These are phyloP conservation scores for Arabidopsis lyrata DNA, from an alignment of 441 rosid species.

Conservation along the genomic window DNA sequence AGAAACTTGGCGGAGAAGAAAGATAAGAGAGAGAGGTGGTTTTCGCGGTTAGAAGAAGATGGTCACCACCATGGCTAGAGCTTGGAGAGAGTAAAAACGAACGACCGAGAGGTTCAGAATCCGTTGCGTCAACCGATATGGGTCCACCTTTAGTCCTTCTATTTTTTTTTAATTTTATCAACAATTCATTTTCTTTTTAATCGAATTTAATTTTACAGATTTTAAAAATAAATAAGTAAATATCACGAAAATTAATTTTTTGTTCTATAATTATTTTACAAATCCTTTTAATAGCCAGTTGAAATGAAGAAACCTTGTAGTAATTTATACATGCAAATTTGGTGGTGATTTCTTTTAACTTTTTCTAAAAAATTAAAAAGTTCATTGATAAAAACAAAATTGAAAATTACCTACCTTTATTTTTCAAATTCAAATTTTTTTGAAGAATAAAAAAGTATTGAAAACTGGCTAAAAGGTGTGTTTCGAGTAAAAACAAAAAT, in stretches of 20 bases:
- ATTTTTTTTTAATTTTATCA: not conserved
- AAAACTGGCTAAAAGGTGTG: conserved; percentile 14
- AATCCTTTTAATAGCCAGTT: not conserved
- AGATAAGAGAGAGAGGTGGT: conserved; percentile 2
- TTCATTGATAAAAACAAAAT: not conserved
- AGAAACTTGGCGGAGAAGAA: conserved; percentile 22
- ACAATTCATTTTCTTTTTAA: not conserved
- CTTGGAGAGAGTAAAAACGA: conserved; percentile 27
- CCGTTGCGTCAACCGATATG: conserved; percentile 37
- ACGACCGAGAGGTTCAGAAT: conserved; percentile 39
- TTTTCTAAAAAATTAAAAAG: not conserved
- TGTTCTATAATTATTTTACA: not conserved
- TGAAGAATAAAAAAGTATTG: not conserved
- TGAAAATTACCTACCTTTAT: not conserved
- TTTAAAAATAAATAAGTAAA: not conserved
- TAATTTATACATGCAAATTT: not conserved
- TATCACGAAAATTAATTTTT: not conserved
- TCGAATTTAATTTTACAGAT: not conserved
- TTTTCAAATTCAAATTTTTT: conserved; percentile 19
- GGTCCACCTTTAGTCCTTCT: conserved; percentile 29
- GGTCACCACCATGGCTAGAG: conserved; percentile 40
- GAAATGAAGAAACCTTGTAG: not conserved
- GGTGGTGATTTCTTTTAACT: not conserved
- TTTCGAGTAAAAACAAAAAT: not conserved
- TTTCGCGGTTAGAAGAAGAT: conserved; percentile 14